Base-by-base conservation (phyloP, 305 asterid genomes). In the Fraxinus latifolia region DNA sequence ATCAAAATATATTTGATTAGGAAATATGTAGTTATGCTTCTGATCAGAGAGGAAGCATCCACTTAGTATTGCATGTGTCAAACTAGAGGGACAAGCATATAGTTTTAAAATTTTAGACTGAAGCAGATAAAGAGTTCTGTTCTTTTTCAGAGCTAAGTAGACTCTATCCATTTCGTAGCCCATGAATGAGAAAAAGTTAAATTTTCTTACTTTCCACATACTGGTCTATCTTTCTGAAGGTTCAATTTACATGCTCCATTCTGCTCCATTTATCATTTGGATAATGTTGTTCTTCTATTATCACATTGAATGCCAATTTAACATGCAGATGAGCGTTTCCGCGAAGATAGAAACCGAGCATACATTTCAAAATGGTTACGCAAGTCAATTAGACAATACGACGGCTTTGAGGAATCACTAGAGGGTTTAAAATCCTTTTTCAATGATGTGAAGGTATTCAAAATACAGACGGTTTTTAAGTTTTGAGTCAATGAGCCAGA, bases 351-450 rank as follows among this genome's bases (percentile, higher is more conserved):
- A 87, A 96, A 92, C 84, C 87, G 92, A 89, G 84, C 91, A 83
- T 87, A 88, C 88, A 87, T 94, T 79, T 96, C 99, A 80, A 96
- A 93, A 92, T 96, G 99, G 99, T 82, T 96, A 86, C 94, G 98
- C 84, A 94, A 91, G 78, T 93, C 98, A 27, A 88, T 96, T 83
- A 91, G 87, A 87, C 89, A 87, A 77, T 93, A 90, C 82, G 91
- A 82, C 83, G 47, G 82, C 87, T 91, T 94, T 84, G 95, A 90
- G 58, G 91, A 90, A 62, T 90, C 99, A 77, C 65, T 96, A 36
- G 90, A 91, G 29, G 88, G 93, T 74, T 87, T 96, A 80, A 92
- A 89, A 84, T 85, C 94, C 81, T 96, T 94, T 90, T 96, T 94
- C 84, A 82, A 82, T 87, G 92, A 91, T 81, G 92, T 89, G 80